A percentile compares a stretch with the other conserved stretches of the same genome.
Evolutionary conservation across 163 green algal species (phyloP).

Genomic region (Scenedesmus sp.): DNA sequence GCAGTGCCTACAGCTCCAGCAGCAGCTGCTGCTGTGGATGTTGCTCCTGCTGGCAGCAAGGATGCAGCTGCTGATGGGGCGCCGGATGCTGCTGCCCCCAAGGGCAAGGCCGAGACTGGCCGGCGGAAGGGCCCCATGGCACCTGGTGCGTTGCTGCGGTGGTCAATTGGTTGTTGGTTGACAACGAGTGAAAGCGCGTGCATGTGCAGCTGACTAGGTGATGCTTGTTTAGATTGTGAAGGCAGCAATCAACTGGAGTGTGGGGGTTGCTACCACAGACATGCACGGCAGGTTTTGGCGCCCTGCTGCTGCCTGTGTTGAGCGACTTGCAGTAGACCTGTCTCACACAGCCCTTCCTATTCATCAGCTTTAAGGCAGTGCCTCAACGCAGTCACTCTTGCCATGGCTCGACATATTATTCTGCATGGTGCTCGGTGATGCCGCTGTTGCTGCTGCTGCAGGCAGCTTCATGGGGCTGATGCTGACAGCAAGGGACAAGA

Average conservation of each 20-base stretch:
- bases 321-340: too few species aligned
- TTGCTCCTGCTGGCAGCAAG: not conserved
- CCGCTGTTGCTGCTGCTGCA: not conserved
- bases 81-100: not conserved
- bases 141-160: not conserved
- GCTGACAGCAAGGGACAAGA: slow-evolving; percentile 29
- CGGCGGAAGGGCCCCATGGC: not conserved
- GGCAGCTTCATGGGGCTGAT: slow-evolving; percentile 55
- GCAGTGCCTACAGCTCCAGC: slow-evolving; percentile 5
- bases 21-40: not conserved
- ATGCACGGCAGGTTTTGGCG: too few species aligned
- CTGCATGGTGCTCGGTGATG: not conserved
- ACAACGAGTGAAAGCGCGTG: too few species aligned
- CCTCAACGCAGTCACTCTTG: too few species aligned
- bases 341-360: too few species aligned
- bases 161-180: not conserved
- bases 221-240: too few species aligned
- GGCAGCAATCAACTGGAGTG: too few species aligned
- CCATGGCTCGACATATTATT: not conserved
- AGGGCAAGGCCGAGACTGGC: not conserved
- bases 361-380: too few species aligned
- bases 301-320: not conserved
- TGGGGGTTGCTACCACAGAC: too few species aligned
- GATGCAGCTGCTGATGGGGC: slow-evolving; percentile 10
- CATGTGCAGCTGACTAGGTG: too few species aligned